Evolutionary conservation across 768 basidiomycete genomes (phyloP).

Genomic region (Xerocomellus intermedius): DNA sequence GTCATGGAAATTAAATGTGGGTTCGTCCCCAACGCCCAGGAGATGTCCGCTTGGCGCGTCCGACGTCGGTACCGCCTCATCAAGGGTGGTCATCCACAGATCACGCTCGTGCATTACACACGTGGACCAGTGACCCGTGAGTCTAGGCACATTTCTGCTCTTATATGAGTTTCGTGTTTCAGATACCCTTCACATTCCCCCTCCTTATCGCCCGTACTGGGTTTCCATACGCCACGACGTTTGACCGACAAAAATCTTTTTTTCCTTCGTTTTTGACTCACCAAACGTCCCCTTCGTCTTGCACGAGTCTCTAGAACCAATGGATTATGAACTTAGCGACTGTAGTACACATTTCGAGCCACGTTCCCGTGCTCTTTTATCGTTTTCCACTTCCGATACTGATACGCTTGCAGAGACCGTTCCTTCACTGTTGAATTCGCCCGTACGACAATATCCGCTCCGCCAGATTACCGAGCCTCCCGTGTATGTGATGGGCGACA

Average conservation of each 20-base stretch:
- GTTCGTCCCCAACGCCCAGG: slow-evolving; percentile 66
- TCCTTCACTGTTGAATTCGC: slow-evolving; percentile 55
- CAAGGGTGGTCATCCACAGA: slow-evolving; percentile 70
- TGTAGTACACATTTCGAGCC: neutral
- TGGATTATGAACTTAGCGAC: neutral
- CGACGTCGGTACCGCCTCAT: slow-evolving; percentile 69
- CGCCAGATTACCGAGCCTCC: slow-evolving; percentile 62
- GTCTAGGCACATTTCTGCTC: slow-evolving; percentile 29
- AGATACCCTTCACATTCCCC: slow-evolving; percentile 12
- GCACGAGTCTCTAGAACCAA: neutral
- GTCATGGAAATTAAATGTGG: slow-evolving; percentile 71
- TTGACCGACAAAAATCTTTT: neutral
- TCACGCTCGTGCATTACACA: slow-evolving; percentile 76
- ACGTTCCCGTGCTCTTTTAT: neutral
- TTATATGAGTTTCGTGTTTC: slow-evolving; percentile 17
- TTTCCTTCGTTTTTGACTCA: neutral
- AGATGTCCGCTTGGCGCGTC: slow-evolving; percentile 62
- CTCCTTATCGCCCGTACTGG: slow-evolving; percentile 7
- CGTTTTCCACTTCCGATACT: slow-evolving; percentile 12
- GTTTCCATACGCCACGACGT: neutral
- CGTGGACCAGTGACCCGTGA: slow-evolving; percentile 62
- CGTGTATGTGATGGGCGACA: slow-evolving; percentile 71
- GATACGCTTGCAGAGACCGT: slow-evolving; percentile 49
- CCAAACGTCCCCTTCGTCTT: neutral
- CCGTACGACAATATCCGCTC: slow-evolving; percentile 71